Evolutionary conservation across 257 asterid genomes (phyloP), one percentile per base, ranked within the genome.

Genomic region (Echium plantagineum): DNA sequence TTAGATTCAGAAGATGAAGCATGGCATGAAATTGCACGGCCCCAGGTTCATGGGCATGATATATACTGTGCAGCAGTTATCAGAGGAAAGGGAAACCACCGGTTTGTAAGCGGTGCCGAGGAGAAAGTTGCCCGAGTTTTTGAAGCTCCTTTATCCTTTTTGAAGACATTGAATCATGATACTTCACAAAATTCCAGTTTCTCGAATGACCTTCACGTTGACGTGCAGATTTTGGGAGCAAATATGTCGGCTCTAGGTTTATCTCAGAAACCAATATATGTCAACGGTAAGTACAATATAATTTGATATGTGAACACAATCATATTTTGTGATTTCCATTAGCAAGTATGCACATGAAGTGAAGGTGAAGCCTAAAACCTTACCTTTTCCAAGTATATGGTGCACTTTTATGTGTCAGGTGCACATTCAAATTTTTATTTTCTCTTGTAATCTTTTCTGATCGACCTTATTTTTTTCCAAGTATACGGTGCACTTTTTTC

Each of bases 31-130:
- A 91, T 91, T 68, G 97, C 95, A 26, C 85, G 98, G 21, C 95
- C 98, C 38, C 98, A 91, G 70, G 98, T 91, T 77, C 98, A 91
- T 55, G 97, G 97, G 15, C 98, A 91, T 71, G 98, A 91, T 77
- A 82, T 91, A 53, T 88, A 88, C 64, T 91, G 98, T 67, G 90
- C 83, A 73, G 70, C 97, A 53, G 46, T 85, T 54, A 76, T 85
- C 52, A 66, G 71, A 70, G 97, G 94, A 72, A 83, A 84, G 59
- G 95, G 97, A 64, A 91, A 88, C 78, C 98, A 91, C 67, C 80
- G 90, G 54, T 88, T 82, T 74, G 87, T 85, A 35, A 70, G 97
- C 62, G 98, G 98, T 42, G 98, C 97, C 0, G 97, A 91, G 28
- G 98, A 91, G 83, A 91, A 91, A 81, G 98, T 91, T 42, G 82